phyloP scores from a whole-genome alignment of 2,329 filamentous ascomycete genomes.

The Fusarium marasasianum region DNA sequence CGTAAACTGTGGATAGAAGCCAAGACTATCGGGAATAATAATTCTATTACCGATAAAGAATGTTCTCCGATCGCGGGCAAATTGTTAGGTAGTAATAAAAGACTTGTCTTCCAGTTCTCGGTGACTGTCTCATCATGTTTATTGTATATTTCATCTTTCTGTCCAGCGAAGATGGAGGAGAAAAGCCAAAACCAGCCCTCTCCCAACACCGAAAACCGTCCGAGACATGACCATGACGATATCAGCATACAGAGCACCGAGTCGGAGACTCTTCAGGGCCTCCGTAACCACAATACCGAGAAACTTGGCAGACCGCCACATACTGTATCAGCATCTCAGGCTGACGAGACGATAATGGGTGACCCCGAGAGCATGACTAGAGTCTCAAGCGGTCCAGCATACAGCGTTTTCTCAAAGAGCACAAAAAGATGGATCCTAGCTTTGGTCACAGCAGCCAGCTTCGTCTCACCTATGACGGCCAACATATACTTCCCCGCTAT shows the following conservation, averaged over 20 bases:
- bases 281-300: not conserved
- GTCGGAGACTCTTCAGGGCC: not conserved
- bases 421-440: constrained; percentile 62
- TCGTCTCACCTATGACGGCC: constrained; percentile 67
- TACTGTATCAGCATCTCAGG: not conserved
- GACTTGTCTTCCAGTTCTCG: constrained; percentile 6
- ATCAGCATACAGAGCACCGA: constrained; percentile 6
- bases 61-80: constrained; percentile 37
- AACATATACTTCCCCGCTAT: constrained; percentile 64
- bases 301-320: constrained; percentile 8
- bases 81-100: constrained; percentile 23
- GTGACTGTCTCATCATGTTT: constrained; percentile 6
- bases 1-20: constrained; percentile 29
- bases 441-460: constrained; percentile 63
- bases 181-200: constrained; percentile 9
- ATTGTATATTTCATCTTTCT: not conserved
- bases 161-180: constrained; percentile 19
- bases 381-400: constrained; percentile 37
- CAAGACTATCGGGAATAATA: constrained; percentile 29
- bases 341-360: constrained; percentile 18
- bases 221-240: constrained; percentile 14
- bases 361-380: constrained; percentile 35
- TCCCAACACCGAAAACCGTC: not conserved
- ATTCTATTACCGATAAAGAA: constrained; percentile 6
- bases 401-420: constrained; percentile 44